These are phyloP conservation scores for Saccharomycopsis lassenensis DNA, from an alignment of 805 yeast species.

Conservation along the genomic window DNA sequence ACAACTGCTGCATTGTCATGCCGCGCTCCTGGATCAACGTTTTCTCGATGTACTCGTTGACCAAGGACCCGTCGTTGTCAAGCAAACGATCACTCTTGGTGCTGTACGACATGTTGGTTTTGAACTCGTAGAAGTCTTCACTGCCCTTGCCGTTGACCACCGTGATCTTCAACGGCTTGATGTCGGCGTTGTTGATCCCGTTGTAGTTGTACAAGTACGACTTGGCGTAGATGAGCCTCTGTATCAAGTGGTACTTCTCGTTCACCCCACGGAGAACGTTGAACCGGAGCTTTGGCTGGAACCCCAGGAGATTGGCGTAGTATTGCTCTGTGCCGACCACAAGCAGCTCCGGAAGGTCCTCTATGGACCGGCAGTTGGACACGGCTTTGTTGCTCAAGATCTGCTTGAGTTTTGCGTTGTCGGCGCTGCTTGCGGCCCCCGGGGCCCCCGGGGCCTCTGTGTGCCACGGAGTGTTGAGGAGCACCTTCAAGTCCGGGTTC, in stretches of 20 bases:
- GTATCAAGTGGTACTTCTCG: constrained; percentile 1
- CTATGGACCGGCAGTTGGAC: too few species aligned
- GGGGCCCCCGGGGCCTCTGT: too few species aligned
- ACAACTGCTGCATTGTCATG: constrained; percentile 3
- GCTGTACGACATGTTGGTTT: background rate
- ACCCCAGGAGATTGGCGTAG: too few species aligned
- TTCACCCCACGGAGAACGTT: constrained; percentile 7
- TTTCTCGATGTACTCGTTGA: constrained; percentile 2
- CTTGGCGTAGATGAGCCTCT: constrained; percentile 8
- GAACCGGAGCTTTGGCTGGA: constrained; percentile 7
- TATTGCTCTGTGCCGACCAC: too few species aligned
- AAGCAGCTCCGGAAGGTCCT: too few species aligned
- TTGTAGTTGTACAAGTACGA: constrained; percentile 11
- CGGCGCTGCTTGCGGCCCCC: too few species aligned
- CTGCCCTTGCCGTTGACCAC: background rate
- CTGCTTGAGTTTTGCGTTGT: too few species aligned
- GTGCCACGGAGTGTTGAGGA: too few species aligned
- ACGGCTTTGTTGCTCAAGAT: too few species aligned
- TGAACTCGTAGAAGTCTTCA: background rate
- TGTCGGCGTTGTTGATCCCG: constrained; percentile 7
- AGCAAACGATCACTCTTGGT: constrained; percentile 5
- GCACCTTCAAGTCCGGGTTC: too few species aligned
- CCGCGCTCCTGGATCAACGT: background rate
- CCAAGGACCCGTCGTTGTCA: constrained; percentile 7
- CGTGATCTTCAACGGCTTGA: constrained; percentile 10